These are phyloP conservation scores for Pseudodiploospora longispora DNA, from an alignment of 2,329 filamentous ascomycete species.

Conservation along the genomic window DNA sequence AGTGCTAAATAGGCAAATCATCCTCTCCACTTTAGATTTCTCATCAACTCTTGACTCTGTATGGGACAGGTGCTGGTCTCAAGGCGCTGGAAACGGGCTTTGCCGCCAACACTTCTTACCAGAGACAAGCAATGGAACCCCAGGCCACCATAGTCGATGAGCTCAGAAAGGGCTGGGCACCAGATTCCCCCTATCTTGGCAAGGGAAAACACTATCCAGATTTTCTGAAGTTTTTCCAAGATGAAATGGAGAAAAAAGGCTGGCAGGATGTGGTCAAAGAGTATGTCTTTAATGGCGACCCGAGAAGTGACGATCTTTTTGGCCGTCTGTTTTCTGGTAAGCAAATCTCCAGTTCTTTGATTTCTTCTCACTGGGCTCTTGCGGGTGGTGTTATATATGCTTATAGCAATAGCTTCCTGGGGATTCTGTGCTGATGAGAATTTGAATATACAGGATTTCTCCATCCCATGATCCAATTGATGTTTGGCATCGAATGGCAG, in stretches of 20 bases:
- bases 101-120: conserved; percentile 57
- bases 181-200: conserved; percentile 53
- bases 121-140: conserved; percentile 43
- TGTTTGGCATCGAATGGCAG: conserved; percentile 74
- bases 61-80: conserved; percentile 61
- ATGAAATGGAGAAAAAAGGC: conserved; percentile 55
- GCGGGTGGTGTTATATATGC: too few relatives aligned
- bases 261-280: conserved; percentile 56
- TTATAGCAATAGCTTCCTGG: too few relatives aligned
- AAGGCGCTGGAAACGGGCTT: conserved; percentile 56
- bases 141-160: conserved; percentile 44
- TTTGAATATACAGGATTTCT: conserved; percentile 45
- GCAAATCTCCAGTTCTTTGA: conserved; percentile 8
- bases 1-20: not conserved
- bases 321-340: conserved; percentile 57
- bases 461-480: conserved; percentile 77
- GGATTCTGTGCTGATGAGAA: too few relatives aligned
- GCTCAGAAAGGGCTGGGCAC: conserved; percentile 44
- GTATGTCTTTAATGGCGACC: conserved; percentile 60
- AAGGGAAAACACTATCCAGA: conserved; percentile 57
- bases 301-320: conserved; percentile 60
- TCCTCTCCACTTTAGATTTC: conserved; percentile 38
- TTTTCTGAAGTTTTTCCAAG: conserved; percentile 69
- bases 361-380: not conserved
- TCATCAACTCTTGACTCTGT: conserved; percentile 70